A percentile compares a stretch with the other conserved stretches of the same genome.
Conservation (phyloP, 495 filamentous ascomycete genomes). For the Elasticomyces elasticus region DNA sequence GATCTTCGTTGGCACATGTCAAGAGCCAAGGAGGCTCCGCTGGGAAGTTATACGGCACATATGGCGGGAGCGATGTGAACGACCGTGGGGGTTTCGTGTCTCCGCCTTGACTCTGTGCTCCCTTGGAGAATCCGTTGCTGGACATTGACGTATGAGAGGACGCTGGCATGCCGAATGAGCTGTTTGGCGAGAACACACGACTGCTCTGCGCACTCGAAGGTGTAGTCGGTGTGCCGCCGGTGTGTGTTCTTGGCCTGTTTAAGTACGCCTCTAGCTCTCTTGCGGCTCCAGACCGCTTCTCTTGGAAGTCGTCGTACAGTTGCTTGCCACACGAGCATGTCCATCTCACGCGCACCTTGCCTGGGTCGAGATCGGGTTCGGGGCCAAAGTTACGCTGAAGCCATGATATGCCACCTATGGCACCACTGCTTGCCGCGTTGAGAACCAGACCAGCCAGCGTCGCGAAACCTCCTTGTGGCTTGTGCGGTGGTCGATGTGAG, state of each 20-base stretch:
- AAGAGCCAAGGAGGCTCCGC: constrained; percentile 23
- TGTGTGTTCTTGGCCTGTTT: constrained; percentile 21
- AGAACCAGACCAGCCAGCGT: not conserved
- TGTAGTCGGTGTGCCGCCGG: constrained; percentile 24
- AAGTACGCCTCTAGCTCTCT: constrained; percentile 28
- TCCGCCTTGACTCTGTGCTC: not conserved
- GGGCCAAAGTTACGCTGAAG: constrained; percentile 10
- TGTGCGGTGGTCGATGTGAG: not conserved
- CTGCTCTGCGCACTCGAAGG: constrained; percentile 10
- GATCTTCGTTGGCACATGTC: constrained; percentile 29
- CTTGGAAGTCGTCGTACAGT: constrained; percentile 34
- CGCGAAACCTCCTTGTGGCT: not conserved
- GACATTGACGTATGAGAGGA: constrained; percentile 10
- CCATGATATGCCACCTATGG: not conserved
- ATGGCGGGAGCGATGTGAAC: not conserved
- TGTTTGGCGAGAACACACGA: constrained; percentile 8
- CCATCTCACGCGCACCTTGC: constrained; percentile 29
- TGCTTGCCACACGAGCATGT: constrained; percentile 31
- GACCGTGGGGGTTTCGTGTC: not conserved
- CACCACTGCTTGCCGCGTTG: not conserved
- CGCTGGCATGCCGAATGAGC: constrained; percentile 13
- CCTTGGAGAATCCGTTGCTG: constrained; percentile 3
- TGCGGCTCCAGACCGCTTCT: constrained; percentile 30
- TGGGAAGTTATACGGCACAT: not conserved
- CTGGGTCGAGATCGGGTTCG: constrained; percentile 3